phyloP scores from a whole-genome alignment of 129 eudicot genomes.

The Flaveria trinervia region DNA sequence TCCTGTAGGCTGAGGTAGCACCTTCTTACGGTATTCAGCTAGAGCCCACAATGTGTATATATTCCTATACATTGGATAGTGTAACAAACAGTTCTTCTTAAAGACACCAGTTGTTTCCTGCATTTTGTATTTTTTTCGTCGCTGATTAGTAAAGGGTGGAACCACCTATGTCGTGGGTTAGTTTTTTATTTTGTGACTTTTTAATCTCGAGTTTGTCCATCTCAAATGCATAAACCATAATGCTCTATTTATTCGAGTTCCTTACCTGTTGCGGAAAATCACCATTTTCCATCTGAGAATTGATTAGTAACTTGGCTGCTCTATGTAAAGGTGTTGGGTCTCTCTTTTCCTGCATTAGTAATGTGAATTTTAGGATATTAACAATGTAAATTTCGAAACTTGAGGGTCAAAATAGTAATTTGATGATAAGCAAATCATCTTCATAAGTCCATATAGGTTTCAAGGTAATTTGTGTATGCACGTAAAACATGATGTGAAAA shows the following conservation, averaged over 20 bases:
- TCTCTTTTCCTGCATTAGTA: conserved; percentile 33
- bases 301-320: conserved; percentile 53
- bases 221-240: too few relatives aligned
- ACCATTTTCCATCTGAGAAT: conserved; percentile 53
- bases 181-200: too few relatives aligned
- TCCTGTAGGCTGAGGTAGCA: not conserved
- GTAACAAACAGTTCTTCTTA: conserved; percentile 47
- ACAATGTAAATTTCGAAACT: too few relatives aligned
- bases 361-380: too few relatives aligned
- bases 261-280: conserved; percentile 63
- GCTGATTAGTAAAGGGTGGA: too few relatives aligned
- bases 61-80: conserved; percentile 44
- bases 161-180: too few relatives aligned
- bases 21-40: conserved; percentile 41
- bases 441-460: too few relatives aligned
- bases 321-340: conserved; percentile 51
- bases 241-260: too few relatives aligned
- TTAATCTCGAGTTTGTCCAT: too few relatives aligned
- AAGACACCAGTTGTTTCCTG: conserved; percentile 51
- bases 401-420: too few relatives aligned
- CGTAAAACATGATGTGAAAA: not conserved
- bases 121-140: not conserved
- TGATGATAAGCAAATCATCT: too few relatives aligned
- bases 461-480: too few relatives aligned
- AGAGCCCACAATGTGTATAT: conserved; percentile 54